Base-by-base conservation (phyloP, 495 filamentous ascomycete genomes). In the Penicillium bialowiezense region DNA sequence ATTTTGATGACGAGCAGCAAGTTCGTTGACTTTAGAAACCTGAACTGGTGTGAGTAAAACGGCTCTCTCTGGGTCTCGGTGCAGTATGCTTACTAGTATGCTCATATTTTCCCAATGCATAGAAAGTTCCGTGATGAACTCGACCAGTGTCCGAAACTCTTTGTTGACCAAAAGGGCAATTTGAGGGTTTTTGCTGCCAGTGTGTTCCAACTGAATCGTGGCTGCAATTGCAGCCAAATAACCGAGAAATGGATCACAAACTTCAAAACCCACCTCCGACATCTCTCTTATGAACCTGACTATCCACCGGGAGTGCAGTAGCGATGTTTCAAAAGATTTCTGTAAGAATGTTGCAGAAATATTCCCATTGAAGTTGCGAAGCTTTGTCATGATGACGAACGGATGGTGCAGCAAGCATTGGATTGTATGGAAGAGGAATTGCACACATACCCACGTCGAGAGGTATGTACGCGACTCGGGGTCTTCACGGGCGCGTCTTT, bases 271-370 rank as follows among this genome's bases (percentile, higher is more conserved):
- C 0, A 51, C 57, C n/a, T 63, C 58, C 0, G 41, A 18, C 60
- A 66, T 66, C 43, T 66, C 60, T 14, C 37, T 51, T n/a, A 63
- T 53, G 6, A 66, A 59, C 4, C 63, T 41, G 0, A 60, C 60
- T 23, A 66, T 66, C 63, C 63, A 66, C 15, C 63, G 33, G 8
- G 63, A 63, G 24, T 66, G 63, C 17, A 66, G 50, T 5, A 66
- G 44, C 8, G 63, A 66, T 1, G 53, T 61, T 29, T 66, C 63
- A 38, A 59, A 66, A 2, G 63, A 66, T 35, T 66, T 66, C 37
- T 66, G 63, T 14, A 66, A 29, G 23, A 66, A 66, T 1, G 63
- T 63, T n/a, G 60, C 55, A 0, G 63, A 58, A 1, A 66, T 29
- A 20, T 66, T 66, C 1, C 57, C 60, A 10, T 35, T 58, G 38